Conservation (phyloP, 768 basidiomycete genomes). For the Termitomyces titanicus region DNA sequence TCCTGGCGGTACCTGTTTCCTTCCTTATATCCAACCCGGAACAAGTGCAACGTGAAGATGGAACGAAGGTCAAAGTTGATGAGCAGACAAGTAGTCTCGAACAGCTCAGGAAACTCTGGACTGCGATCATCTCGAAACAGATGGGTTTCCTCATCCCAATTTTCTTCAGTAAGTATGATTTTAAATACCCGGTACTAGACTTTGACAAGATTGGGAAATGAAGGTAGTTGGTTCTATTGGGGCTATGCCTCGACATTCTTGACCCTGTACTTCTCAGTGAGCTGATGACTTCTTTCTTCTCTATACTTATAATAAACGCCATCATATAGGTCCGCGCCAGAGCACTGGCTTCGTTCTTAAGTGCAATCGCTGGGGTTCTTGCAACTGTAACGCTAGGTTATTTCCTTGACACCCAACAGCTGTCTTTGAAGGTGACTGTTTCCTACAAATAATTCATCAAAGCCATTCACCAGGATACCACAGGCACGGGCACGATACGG, state of each 20-base stretch:
- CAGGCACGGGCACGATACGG: slow-evolving; percentile 13
- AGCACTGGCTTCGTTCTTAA: slow-evolving; percentile 15
- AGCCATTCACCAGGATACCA: not conserved
- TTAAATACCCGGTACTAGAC: not conserved
- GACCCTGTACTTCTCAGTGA: slow-evolving; percentile 16
- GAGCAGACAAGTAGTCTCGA: slow-evolving; percentile 10
- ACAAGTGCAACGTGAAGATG: slow-evolving; percentile 16
- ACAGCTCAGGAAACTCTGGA: slow-evolving; percentile 12
- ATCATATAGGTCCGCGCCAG: slow-evolving; percentile 14
- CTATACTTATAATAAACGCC: not conserved
- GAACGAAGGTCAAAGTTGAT: slow-evolving; percentile 15
- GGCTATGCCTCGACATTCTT: slow-evolving; percentile 18
- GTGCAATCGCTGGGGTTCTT: slow-evolving; percentile 9
- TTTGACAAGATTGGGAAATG: too few species aligned
- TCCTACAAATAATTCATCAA: too few species aligned
- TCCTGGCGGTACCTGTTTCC: slow-evolving; percentile 9
- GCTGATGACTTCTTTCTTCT: not conserved
- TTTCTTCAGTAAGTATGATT: slow-evolving; percentile 11
- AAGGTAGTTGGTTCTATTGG: slow-evolving; percentile 21
- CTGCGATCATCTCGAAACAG: slow-evolving; percentile 7
- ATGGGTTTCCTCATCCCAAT: slow-evolving; percentile 11
- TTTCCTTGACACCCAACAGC: slow-evolving; percentile 13
- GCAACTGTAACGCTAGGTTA: slow-evolving; percentile 10
- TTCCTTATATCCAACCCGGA: slow-evolving; percentile 15
- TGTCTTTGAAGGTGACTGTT: slow-evolving; percentile 5